Evolutionary conservation across 1,284 basidiomycete genomes (phyloP).

Genomic region (Leccinum pseudoinsigne): DNA sequence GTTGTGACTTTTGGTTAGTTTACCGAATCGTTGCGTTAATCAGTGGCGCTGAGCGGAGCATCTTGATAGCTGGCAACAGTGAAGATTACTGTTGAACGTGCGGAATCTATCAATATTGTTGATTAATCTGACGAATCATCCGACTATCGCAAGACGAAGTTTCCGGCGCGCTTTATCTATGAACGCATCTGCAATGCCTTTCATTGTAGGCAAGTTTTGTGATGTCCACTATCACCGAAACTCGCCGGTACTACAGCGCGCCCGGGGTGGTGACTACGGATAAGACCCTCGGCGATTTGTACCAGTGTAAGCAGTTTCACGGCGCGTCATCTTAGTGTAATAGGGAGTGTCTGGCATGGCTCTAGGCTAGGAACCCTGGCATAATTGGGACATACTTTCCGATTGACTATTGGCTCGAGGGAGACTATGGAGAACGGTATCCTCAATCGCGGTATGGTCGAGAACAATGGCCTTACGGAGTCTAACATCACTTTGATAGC

Average conservation of each 20-base stretch:
- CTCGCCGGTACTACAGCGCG: constrained; percentile 78
- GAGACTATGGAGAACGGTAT: constrained; percentile 68
- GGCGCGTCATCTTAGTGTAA: not conserved
- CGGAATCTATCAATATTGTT: constrained; percentile 74
- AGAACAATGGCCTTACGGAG: constrained; percentile 9
- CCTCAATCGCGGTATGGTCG: constrained; percentile 80
- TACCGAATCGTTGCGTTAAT: not conserved
- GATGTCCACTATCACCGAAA: constrained; percentile 80
- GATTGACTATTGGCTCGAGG: constrained; percentile 77
- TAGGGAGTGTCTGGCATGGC: constrained; percentile 92
- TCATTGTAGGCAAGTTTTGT: constrained; percentile 62
- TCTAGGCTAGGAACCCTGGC: constrained; percentile 78
- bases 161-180: constrained; percentile 88
- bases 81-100: constrained; percentile 77
- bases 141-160: constrained; percentile 80
- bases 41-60: constrained; percentile 3
- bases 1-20: constrained; percentile 77
- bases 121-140: constrained; percentile 82
- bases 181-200: constrained; percentile 70
- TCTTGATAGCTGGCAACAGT: constrained; percentile 77
- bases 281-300: constrained; percentile 77
- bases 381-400: constrained; percentile 80
- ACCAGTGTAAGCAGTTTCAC: constrained; percentile 63
- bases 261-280: constrained; percentile 74
- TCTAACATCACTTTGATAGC: constrained; percentile 37